Evolutionary conservation across 169 alveolate species (phyloP).

Genomic region (Eimeria necatrix): DNA sequence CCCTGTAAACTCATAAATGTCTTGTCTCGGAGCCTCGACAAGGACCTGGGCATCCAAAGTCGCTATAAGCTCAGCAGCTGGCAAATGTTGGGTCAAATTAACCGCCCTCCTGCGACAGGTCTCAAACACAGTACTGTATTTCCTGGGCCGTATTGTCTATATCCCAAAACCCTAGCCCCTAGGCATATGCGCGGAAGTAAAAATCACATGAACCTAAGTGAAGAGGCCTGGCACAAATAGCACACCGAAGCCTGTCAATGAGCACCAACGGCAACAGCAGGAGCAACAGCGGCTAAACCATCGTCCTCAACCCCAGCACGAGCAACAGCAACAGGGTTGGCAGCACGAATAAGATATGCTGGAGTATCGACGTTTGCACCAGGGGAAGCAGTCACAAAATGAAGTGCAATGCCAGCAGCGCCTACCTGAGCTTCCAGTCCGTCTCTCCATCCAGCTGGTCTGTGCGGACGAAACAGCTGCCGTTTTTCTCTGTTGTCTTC

Average conservation of each 20-base stretch:
- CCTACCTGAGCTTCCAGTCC: conserved; percentile 97
- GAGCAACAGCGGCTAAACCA: too few species aligned
- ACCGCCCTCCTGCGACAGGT: conserved; percentile 15
- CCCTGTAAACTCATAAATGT: conserved; percentile 69
- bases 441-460: conserved; percentile 99
- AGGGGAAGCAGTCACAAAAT: too few species aligned
- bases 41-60: background rate
- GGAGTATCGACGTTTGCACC: too few species aligned
- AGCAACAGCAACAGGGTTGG: too few species aligned
- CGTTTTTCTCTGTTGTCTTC: conserved; percentile 90
- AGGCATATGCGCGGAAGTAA: background rate
- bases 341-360: too few species aligned
- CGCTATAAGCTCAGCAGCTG: background rate
- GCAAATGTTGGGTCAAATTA: conserved; percentile 3
- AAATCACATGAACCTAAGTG: too few species aligned
- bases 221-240: too few species aligned
- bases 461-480: conserved; percentile 95
- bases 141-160: too few species aligned
- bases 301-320: too few species aligned
- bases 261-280: too few species aligned
- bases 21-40: conserved; percentile 65
- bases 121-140: background rate
- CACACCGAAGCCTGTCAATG: too few species aligned
- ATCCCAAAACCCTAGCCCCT: background rate
- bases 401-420: too few species aligned